phyloP scores from a whole-genome alignment of 2,329 filamentous ascomycete genomes.

The Tolypocladium nubicola region DNA sequence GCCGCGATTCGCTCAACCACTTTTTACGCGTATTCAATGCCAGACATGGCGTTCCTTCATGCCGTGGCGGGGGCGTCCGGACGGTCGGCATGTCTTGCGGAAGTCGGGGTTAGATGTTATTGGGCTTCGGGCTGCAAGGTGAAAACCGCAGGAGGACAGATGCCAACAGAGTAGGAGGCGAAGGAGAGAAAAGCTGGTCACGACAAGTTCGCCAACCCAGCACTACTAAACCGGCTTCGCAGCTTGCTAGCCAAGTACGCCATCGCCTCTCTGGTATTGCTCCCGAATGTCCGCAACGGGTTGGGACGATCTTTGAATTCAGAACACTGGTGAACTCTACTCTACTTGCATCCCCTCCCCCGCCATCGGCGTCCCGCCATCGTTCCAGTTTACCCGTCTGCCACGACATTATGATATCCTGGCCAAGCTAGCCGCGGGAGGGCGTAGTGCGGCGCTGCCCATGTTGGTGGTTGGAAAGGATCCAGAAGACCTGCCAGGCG shows the following conservation, averaged over 20 bases:
- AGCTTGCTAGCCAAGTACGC: neutral
- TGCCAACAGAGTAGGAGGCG: neutral
- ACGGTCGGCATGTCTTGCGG: neutral
- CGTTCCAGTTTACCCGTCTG: neutral
- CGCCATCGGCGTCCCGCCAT: neutral
- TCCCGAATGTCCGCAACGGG: neutral
- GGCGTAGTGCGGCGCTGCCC: neutral
- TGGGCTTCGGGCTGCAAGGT: neutral
- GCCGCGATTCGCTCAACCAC: neutral
- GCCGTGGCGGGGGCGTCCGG: neutral
- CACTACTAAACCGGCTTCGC: neutral
- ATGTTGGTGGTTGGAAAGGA: neutral
- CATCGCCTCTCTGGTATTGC: neutral
- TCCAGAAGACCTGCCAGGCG: neutral
- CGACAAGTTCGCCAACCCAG: neutral
- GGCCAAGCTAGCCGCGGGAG: neutral
- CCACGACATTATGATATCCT: neutral
- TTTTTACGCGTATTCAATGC: neutral
- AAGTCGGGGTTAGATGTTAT: neutral
- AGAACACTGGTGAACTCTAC: neutral
- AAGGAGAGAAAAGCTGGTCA: neutral
- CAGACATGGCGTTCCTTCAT: neutral
- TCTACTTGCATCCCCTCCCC: neutral
- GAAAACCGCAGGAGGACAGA: neutral
- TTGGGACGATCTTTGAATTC: neutral